phyloP scores from a whole-genome alignment of 2,329 filamentous ascomycete species.

The Apiospora aurea region DNA sequence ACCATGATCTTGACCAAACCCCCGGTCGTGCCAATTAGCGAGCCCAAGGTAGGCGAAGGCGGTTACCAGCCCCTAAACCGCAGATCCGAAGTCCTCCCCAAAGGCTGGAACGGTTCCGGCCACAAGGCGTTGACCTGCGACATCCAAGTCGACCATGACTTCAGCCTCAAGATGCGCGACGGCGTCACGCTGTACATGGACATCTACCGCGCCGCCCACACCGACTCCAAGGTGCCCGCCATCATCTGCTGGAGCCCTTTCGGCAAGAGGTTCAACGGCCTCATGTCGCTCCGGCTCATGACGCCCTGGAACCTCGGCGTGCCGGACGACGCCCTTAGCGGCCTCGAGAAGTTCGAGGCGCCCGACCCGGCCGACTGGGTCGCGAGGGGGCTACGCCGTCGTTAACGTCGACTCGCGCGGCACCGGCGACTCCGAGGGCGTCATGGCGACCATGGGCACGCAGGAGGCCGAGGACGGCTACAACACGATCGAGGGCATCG shows the following conservation, averaged over 20 bases:
- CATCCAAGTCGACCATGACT: constrained; percentile 31
- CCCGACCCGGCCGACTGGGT: constrained; percentile 38
- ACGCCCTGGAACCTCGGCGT: constrained; percentile 31
- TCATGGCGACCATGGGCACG: constrained; percentile 31
- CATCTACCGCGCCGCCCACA: constrained; percentile 33
- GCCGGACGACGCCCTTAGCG: constrained; percentile 27
- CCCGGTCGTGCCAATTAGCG: constrained; percentile 25
- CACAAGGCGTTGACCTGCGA: constrained; percentile 20
- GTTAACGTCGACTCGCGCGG: constrained; percentile 37
- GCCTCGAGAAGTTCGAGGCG: constrained; percentile 34
- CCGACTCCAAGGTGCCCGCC: constrained; percentile 30
- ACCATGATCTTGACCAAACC: constrained; percentile 22
- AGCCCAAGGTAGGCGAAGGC: constrained; percentile 25
- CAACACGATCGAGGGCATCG: constrained; percentile 37
- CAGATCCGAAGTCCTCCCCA: constrained; percentile 25
- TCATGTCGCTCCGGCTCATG: constrained; percentile 30
- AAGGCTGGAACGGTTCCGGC: constrained; percentile 26
- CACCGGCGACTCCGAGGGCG: constrained; percentile 33
- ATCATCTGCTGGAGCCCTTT: constrained; percentile 35
- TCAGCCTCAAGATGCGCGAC: constrained; percentile 34
- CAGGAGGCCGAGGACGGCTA: constrained; percentile 38
- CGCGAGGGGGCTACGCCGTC: constrained; percentile 35
- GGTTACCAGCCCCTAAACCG: constrained; percentile 27
- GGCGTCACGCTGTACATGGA: constrained; percentile 34
- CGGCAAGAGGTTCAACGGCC: constrained; percentile 36